Evolutionary conservation across 805 yeast genomes (phyloP).

Genomic region (Candida maesae): DNA sequence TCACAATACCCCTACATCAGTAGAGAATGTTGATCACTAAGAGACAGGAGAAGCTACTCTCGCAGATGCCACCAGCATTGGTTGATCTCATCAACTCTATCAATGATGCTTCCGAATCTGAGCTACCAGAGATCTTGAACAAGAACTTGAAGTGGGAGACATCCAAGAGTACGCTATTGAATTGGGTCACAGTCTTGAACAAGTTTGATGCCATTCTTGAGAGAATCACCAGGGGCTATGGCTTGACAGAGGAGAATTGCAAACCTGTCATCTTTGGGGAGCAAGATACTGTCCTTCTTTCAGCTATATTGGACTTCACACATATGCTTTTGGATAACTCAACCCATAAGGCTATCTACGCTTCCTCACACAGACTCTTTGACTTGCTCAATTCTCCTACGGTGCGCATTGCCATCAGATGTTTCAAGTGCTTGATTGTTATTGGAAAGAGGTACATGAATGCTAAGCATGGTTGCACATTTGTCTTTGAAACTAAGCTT

Average conservation of each 20-base stretch:
- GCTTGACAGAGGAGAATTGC: constrained; percentile 42
- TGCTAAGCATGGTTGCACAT: constrained; percentile 27
- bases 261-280: constrained; percentile 41
- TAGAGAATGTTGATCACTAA: constrained; percentile 25
- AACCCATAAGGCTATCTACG: constrained; percentile 60
- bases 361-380: constrained; percentile 60
- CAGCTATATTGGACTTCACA: constrained; percentile 58
- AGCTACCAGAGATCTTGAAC: constrained; percentile 38
- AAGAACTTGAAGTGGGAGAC: constrained; percentile 49
- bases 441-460: constrained; percentile 59
- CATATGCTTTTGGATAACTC: constrained; percentile 64
- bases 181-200: constrained; percentile 76
- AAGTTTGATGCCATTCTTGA: constrained; percentile 69
- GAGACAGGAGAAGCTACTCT: constrained; percentile 24
- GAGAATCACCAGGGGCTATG: constrained; percentile 48
- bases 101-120: constrained; percentile 32
- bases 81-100: constrained; percentile 38
- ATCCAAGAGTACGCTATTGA: constrained; percentile 64
- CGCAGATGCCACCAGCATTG: constrained; percentile 29
- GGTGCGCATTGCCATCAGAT: constrained; percentile 52
- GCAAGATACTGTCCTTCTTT: constrained; percentile 45
- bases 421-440: constrained; percentile 56
- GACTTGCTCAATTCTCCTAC: constrained; percentile 57
- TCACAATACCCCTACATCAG: too few species aligned
- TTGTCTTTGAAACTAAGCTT: constrained; percentile 24